Evolutionary conservation across 2,329 filamentous ascomycete genomes (phyloP).

Genomic region (Tolypocladium inflatum): DNA sequence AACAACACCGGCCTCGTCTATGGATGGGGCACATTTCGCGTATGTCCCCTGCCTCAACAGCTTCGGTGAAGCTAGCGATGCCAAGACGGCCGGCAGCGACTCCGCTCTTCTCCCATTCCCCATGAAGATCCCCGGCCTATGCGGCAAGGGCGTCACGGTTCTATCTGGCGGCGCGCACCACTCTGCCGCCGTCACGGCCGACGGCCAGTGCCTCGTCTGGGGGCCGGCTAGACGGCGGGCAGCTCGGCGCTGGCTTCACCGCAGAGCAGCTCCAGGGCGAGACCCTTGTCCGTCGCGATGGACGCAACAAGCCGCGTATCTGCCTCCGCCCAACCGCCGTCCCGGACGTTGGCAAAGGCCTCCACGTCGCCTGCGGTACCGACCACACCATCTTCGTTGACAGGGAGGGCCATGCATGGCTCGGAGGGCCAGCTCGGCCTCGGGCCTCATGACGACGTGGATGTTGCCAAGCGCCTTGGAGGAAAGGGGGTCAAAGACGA

Average conservation of each 20-base stretch:
- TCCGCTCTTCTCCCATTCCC: slow-evolving; percentile 52
- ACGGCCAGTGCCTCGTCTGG: slow-evolving; percentile 43
- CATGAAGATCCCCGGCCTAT: slow-evolving; percentile 51
- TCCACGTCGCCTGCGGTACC: slow-evolving; percentile 42
- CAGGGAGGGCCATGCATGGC: slow-evolving; percentile 53
- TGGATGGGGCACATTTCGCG: slow-evolving; percentile 48
- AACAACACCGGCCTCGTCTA: slow-evolving; percentile 54
- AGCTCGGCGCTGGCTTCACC: slow-evolving; percentile 37
- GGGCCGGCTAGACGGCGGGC: slow-evolving; percentile 43
- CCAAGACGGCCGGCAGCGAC: slow-evolving; percentile 21
- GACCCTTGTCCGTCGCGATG: slow-evolving; percentile 43
- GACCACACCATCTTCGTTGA: slow-evolving; percentile 61
- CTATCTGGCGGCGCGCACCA: slow-evolving; percentile 63
- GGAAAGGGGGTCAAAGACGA: slow-evolving; percentile 66
- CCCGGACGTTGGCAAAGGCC: not conserved
- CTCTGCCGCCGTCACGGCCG: slow-evolving; percentile 45
- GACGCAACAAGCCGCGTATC: slow-evolving; percentile 48
- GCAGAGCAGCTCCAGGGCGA: slow-evolving; percentile 36
- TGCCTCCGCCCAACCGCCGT: slow-evolving; percentile 32
- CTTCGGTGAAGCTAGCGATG: slow-evolving; percentile 61
- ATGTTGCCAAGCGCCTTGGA: slow-evolving; percentile 61
- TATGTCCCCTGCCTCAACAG: slow-evolving; percentile 59
- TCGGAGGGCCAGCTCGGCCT: slow-evolving; percentile 63
- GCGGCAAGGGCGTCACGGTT: slow-evolving; percentile 46
- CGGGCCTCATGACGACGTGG: slow-evolving; percentile 61